Base-by-base conservation (phyloP, 768 basidiomycete species). In the Podaxis sp. region DNA sequence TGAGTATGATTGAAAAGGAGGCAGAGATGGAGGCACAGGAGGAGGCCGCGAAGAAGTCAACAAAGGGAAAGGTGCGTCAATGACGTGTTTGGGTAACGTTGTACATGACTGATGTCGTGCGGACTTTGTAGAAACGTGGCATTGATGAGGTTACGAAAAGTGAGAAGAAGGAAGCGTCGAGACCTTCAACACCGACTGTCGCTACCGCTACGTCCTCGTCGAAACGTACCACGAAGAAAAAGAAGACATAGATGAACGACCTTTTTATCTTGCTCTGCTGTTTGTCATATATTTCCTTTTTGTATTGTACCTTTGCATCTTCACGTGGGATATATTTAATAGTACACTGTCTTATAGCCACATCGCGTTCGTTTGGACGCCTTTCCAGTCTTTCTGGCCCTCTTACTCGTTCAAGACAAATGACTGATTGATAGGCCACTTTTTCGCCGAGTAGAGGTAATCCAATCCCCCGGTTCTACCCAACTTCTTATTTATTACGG, bases 1-100 rank as follows among this genome's bases (percentile, higher is more conserved):
- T 97, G 27, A 81, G 87, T 9, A 93, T 97, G 86, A 92, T 99
- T 64, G 89, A 93, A 77, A 96, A 96, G 79, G 96, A 98, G 74
- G 89, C 88, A n/a, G 83, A 84, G 71, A 76, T 79, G 51, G 82
- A 85, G 55, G 81, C 84, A 63, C 85, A 85, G 38, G 89, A 91
- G 71, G 87, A 89, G 68, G 82, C 82, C 3, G 88, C 84, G 73
- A 74, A 80, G 33, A 89, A 86, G 68, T 80, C 82, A 2, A 75
- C 78, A 1, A 84, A 86, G 70, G 83, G 87, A 46, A 92, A 91
- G 83, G 89, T 89, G 49, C 3, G 83, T 59, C 46, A 63, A 37
- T 13, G 41, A 46, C 19, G 12, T 7, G 6, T 41, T 56, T 24
- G 38, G 9, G 36, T 27, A 46, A 55, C 2, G 3, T 24, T 36